These are phyloP conservation scores for Umbilicaria muhlenbergii DNA, from an alignment of 495 filamentous ascomycete genomes.

Conservation along the genomic window DNA sequence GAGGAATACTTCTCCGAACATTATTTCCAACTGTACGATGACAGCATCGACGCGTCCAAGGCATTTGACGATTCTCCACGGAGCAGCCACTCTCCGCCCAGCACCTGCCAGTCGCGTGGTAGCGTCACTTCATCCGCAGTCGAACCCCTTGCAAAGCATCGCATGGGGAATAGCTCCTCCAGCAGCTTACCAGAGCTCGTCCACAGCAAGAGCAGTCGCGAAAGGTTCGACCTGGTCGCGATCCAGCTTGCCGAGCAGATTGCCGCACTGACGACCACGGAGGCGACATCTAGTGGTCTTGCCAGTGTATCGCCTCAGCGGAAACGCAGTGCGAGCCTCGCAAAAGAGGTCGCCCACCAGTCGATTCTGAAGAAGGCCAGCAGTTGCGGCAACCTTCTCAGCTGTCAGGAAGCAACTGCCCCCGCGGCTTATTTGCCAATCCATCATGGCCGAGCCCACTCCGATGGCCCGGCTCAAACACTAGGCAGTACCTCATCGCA, in stretches of 20 bases:
- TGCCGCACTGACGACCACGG: not conserved
- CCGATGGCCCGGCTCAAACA: no score
- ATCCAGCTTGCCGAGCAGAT: slow-evolving; percentile 4
- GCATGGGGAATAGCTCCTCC: slow-evolving; percentile 40
- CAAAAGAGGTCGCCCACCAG: slow-evolving; percentile 6
- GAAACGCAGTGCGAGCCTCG: slow-evolving; percentile 3
- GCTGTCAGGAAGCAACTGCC: no score
- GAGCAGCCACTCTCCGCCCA: slow-evolving; percentile 39
- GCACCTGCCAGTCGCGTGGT: slow-evolving; percentile 43
- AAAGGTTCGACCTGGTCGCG: slow-evolving; percentile 10
- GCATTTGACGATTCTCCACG: slow-evolving; percentile 28
- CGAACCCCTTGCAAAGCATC: slow-evolving; percentile 33
- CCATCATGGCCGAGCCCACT: no score
- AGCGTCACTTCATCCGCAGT: slow-evolving; percentile 35
- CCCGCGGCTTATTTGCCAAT: no score
- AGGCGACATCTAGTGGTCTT: not conserved
- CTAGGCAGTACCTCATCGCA: no score
- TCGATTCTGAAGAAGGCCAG: not conserved
- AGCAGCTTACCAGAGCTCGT: slow-evolving; percentile 40
- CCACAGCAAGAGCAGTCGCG: slow-evolving; percentile 31
- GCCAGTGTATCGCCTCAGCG: slow-evolving; percentile 1
- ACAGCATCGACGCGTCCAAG: slow-evolving; percentile 22
- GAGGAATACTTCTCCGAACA: slow-evolving; percentile 30
- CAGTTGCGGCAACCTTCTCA: no score
- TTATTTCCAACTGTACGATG: slow-evolving; percentile 26